Evolutionary conservation across 768 basidiomycete species (phyloP).

Genomic region (Chalciporus sphaerocephalus): DNA sequence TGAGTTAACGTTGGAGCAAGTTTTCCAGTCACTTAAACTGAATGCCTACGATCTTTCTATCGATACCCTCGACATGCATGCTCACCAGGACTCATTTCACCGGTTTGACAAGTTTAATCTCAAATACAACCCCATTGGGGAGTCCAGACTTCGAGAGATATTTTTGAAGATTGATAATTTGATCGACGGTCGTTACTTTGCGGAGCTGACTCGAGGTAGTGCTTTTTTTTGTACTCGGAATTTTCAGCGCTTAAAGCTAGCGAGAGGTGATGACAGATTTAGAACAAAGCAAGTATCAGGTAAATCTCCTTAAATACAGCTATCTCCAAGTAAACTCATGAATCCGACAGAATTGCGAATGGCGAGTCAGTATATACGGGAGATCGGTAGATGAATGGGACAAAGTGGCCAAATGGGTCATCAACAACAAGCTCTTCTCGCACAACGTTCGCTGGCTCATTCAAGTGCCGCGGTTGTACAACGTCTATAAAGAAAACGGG

Average conservation of each 20-base stretch:
- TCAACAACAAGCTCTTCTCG: slow-evolving; percentile 87
- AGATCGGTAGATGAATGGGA: slow-evolving; percentile 87
- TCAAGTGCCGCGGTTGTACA: slow-evolving; percentile 91
- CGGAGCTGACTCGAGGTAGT: slow-evolving; percentile 87
- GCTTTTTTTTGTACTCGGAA: not conserved
- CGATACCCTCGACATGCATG: slow-evolving; percentile 99
- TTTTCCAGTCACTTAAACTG: slow-evolving; percentile 93
- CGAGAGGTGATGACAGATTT: slow-evolving; percentile 96
- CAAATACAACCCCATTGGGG: slow-evolving; percentile 96
- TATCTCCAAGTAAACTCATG: not conserved
- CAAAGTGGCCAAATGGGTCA: slow-evolving; percentile 95
- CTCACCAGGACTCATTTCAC: slow-evolving; percentile 96
- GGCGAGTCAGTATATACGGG: slow-evolving; percentile 95
- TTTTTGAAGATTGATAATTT: slow-evolving; percentile 98
- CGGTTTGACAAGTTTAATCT: slow-evolving; percentile 98
- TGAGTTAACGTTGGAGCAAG: slow-evolving; percentile 82
- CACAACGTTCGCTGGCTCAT: slow-evolving; percentile 99
- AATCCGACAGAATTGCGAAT: slow-evolving; percentile 76
- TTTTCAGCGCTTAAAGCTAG: not conserved
- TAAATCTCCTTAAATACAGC: slow-evolving; percentile 25
- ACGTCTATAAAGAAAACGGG: slow-evolving; percentile 89
- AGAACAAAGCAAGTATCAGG: slow-evolving; percentile 98
- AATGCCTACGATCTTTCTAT: slow-evolving; percentile 98
- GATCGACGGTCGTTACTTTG: slow-evolving; percentile 87
- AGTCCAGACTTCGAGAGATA: slow-evolving; percentile 91